Evolutionary conservation across 176 grass and related monocot genomes (phyloP), one percentile per base, ranked within the genome.

Genomic region (Areca catechu): DNA sequence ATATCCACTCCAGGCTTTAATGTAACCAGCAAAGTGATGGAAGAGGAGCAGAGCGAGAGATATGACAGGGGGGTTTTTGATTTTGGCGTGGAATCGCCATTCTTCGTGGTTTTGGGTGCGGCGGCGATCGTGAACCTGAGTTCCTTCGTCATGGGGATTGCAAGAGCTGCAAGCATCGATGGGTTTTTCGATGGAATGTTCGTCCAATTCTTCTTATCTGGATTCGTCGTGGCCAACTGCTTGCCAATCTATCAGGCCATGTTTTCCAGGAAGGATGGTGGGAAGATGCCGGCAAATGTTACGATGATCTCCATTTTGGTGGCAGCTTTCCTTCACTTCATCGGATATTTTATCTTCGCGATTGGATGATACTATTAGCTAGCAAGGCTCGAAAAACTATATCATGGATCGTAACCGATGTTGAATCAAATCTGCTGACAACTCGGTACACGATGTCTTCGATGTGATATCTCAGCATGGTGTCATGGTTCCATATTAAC

Each of bases 11-110:
- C 51, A 23, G 50, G 58, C 3, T 72, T 72, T 28, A 61, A 72
- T 15, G 70, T 72, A 10, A 82, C 79, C 21, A 82, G 72, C 61
- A 82, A 82, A 66, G 79, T 76, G 5, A 71, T 62, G 48, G 79
- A 82, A 6, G 72, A 71, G 1, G 79, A 76, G 24, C 72, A 82
- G 19, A 63, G 66, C 14, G 16, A 34, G 49, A 27, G 70, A 19
- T 72, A 72, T 50, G 15, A 48, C 9, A 62, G 62, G 19, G 70
- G 27, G 6, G 24, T 65, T 1, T 71, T 76, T 21, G 66, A 76
- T 23, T 75, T 82, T 51, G 60, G 73, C 22, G 51, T 75, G 10
- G 58, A 51, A 9, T 72, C 79, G 9, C 79, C 79, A 1, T 76
- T 76, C 79, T 82, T 76, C 12, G 48, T 76, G 37, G 10, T 20